Percentiles rank a stretch among this genome's conserved stretches.
phyloP scores from a whole-genome alignment of 129 eudicot species.

The Chrysanthemum seticuspe region DNA sequence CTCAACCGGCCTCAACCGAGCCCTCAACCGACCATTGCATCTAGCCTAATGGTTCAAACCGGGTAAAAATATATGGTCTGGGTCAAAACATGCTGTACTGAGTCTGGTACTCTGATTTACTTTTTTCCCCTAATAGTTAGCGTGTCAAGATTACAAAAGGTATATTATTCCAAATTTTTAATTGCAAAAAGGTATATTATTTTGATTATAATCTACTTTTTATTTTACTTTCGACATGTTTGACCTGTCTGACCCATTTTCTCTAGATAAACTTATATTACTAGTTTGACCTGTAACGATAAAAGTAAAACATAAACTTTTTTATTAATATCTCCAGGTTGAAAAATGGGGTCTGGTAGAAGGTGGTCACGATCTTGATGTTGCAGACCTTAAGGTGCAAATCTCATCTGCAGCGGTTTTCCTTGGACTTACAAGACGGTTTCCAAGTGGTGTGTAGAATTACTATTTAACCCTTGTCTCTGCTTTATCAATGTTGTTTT shows the following conservation, averaged over 20 bases:
- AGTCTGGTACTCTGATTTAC: background rate
- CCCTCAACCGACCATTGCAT: no score
- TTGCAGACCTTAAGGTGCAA: slow-evolving; percentile 94
- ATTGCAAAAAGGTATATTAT: background rate
- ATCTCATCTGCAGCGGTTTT: slow-evolving; percentile 85
- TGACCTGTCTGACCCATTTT: background rate
- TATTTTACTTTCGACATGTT: background rate
- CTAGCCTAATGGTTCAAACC: no score
- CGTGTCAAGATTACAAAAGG: background rate
- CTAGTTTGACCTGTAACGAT: background rate
- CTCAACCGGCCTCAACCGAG: no score
- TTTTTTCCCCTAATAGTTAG: background rate
- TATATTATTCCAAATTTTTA: background rate
- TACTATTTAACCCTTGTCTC: slow-evolving; percentile 9
- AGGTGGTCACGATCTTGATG: slow-evolving; percentile 97
- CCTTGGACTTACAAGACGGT: slow-evolving; percentile 77
- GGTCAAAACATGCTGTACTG: background rate
- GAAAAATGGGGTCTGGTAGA: slow-evolving; percentile 92
- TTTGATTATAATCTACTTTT: background rate
- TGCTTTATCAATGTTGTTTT: slow-evolving; percentile 21
- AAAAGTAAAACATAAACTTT: background rate
- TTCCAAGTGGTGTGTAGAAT: slow-evolving; percentile 32
- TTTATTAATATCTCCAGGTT: slow-evolving; percentile 43
- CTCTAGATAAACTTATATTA: background rate
- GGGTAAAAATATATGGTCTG: background rate